Conservation (phyloP, 176 grass and related monocot species). For the Panicum miliaceum region DNA sequence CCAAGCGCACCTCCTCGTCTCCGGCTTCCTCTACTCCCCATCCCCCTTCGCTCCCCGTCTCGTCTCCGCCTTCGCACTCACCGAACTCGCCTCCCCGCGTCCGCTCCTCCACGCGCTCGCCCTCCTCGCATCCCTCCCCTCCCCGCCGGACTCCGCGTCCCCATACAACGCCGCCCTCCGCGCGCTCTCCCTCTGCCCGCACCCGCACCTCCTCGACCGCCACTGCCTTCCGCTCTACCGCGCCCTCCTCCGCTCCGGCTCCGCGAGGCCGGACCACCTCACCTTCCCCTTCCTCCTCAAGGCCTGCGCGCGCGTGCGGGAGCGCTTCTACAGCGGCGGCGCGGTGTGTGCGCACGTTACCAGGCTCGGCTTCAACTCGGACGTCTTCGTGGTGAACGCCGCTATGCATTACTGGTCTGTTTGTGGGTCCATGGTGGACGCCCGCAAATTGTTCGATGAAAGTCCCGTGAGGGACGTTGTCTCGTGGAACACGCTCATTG, state of each 20-base stretch:
- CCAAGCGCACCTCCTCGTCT: constrained; percentile 31
- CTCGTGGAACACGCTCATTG: constrained; percentile 64
- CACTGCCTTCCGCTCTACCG: constrained; percentile 41
- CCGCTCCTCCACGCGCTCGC: constrained; percentile 53
- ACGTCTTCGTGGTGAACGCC: constrained; percentile 67
- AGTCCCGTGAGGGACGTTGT: constrained; percentile 51
- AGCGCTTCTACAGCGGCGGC: constrained; percentile 29
- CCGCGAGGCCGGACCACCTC: constrained; percentile 54
- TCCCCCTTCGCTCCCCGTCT: not conserved
- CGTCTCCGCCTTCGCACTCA: constrained; percentile 29
- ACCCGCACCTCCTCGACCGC: not conserved
- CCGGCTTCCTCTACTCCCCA: constrained; percentile 27
- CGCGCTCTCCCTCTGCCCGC: constrained; percentile 1
- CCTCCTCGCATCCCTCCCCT: constrained; percentile 37
- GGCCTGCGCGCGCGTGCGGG: constrained; percentile 52
- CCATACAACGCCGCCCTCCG: constrained; percentile 41
- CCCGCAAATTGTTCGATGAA: constrained; percentile 48
- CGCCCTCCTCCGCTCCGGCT: constrained; percentile 26
- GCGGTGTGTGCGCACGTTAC: constrained; percentile 50
- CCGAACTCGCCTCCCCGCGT: not conserved
- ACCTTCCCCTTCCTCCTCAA: constrained; percentile 78
- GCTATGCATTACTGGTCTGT: constrained; percentile 50
- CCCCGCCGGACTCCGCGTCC: not conserved
- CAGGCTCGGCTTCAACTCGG: constrained; percentile 36
- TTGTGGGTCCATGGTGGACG: constrained; percentile 46